Conservation (phyloP, 1,139 yeast genomes). For the Hanseniaspora uvarum region DNA sequence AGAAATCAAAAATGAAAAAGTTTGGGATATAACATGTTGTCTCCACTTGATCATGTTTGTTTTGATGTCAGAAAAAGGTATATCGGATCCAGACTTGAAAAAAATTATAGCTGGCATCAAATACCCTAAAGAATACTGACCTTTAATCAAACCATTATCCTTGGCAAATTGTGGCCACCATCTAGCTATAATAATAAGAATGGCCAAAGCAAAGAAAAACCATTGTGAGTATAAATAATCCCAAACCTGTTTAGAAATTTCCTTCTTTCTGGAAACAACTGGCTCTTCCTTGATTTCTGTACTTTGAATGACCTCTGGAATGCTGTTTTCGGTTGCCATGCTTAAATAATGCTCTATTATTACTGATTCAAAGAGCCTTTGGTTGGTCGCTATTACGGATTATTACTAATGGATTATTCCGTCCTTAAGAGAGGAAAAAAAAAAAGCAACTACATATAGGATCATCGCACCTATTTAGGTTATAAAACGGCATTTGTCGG, state of each 20-base stretch:
- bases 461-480: too few relatives aligned
- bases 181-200: constrained; percentile 63
- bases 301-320: neutral
- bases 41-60: constrained; percentile 64
- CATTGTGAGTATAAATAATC: constrained; percentile 38
- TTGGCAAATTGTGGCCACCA: constrained; percentile 74
- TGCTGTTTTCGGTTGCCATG: neutral
- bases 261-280: constrained; percentile 17
- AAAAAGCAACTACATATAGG: too few relatives aligned
- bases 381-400: too few relatives aligned
- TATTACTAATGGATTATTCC: too few relatives aligned
- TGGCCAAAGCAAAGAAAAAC: constrained; percentile 66
- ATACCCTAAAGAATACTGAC: constrained; percentile 67
- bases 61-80: constrained; percentile 52
- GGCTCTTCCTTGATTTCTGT: neutral
- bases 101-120: constrained; percentile 83
- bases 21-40: constrained; percentile 62
- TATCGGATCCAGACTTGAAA: constrained; percentile 67
- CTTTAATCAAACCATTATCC: constrained; percentile 66
- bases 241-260: neutral
- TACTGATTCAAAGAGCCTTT: too few relatives aligned
- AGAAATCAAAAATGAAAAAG: constrained; percentile 63
- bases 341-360: too few relatives aligned
- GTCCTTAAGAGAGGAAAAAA: too few relatives aligned
- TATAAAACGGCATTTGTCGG: too few relatives aligned